These are phyloP conservation scores for Aspergillus bridgeri DNA, from an alignment of 495 filamentous ascomycete species.

Conservation along the genomic window DNA sequence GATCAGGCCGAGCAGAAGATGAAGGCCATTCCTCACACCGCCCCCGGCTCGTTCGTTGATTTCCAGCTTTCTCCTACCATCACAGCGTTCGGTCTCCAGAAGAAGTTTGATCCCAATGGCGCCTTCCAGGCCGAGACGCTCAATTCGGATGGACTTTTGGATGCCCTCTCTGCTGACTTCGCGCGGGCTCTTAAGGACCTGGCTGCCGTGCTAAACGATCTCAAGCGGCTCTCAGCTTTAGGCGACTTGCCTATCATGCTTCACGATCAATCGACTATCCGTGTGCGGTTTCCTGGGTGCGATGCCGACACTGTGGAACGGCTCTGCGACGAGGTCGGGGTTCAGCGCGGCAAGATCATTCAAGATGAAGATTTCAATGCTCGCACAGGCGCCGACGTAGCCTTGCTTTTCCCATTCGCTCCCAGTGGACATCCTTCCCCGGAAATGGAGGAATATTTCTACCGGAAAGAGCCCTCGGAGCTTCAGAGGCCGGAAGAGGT, in stretches of 20 bases:
- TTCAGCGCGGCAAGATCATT: constrained; percentile 68
- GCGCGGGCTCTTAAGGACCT: constrained; percentile 82
- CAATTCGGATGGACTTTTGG: constrained; percentile 75
- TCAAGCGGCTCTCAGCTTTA: constrained; percentile 68
- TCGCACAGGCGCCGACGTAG: constrained; percentile 61
- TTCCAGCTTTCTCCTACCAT: constrained; percentile 85
- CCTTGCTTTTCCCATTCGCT: constrained; percentile 82
- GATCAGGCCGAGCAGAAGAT: constrained; percentile 64
- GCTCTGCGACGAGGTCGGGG: constrained; percentile 81
- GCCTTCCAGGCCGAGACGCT: constrained; percentile 49
- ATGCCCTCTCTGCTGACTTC: constrained; percentile 83
- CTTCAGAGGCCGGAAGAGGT: constrained; percentile 32
- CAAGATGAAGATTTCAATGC: constrained; percentile 74
- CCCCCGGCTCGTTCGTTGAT: constrained; percentile 76
- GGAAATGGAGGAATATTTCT: constrained; percentile 34
- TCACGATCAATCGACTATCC: constrained; percentile 58
- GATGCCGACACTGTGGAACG: constrained; percentile 78
- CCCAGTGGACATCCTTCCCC: constrained; percentile 49
- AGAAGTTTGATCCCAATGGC: constrained; percentile 27
- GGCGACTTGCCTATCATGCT: constrained; percentile 82
- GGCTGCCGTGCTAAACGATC: constrained; percentile 71
- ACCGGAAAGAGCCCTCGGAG: constrained; percentile 24
- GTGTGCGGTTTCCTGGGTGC: constrained; percentile 87
- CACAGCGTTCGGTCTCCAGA: constrained; percentile 63
- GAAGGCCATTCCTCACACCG: constrained; percentile 46